Conservation (phyloP, 768 basidiomycete genomes). For the Xerocomus brunneocitrinus region DNA sequence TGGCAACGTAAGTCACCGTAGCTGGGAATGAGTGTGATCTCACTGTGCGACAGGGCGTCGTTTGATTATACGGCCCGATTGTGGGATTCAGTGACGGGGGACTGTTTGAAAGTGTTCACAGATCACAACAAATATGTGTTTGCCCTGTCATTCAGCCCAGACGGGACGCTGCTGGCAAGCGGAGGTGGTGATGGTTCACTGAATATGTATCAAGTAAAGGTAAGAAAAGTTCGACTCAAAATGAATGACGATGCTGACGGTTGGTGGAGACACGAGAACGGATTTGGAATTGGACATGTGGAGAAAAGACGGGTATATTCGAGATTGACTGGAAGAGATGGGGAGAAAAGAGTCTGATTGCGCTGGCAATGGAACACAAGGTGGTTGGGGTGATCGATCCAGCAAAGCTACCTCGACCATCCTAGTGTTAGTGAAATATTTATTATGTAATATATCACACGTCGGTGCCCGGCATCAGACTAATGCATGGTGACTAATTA, state of each 20-base stretch:
- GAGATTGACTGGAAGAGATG: slow-evolving; percentile 72
- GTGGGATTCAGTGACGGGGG: slow-evolving; percentile 78
- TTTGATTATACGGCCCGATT: slow-evolving; percentile 78
- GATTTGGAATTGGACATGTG: slow-evolving; percentile 62
- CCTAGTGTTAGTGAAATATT: background rate
- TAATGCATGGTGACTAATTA: slow-evolving; percentile 13
- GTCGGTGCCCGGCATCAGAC: slow-evolving; percentile 6
- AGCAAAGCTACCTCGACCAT: slow-evolving; percentile 29
- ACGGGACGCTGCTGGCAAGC: slow-evolving; percentile 66
- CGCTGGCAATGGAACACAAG: slow-evolving; percentile 63
- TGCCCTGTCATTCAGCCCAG: slow-evolving; percentile 70
- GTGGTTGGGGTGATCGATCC: slow-evolving; percentile 67
- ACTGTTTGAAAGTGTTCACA: slow-evolving; percentile 64
- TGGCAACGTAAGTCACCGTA: slow-evolving; percentile 59
- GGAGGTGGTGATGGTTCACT: slow-evolving; percentile 78
- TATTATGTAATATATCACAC: slow-evolving; percentile 5
- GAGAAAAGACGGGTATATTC: slow-evolving; percentile 62
- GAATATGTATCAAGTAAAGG: slow-evolving; percentile 65
- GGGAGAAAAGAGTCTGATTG: slow-evolving; percentile 53
- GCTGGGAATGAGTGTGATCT: slow-evolving; percentile 2
- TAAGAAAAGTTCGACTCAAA: slow-evolving; percentile 36
- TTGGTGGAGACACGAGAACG: slow-evolving; percentile 40
- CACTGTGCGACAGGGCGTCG: slow-evolving; percentile 49
- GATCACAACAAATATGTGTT: slow-evolving; percentile 74
- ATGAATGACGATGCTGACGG: slow-evolving; percentile 4